phyloP scores from a whole-genome alignment of 106 monocot species.

The Vanilla planifolia region DNA sequence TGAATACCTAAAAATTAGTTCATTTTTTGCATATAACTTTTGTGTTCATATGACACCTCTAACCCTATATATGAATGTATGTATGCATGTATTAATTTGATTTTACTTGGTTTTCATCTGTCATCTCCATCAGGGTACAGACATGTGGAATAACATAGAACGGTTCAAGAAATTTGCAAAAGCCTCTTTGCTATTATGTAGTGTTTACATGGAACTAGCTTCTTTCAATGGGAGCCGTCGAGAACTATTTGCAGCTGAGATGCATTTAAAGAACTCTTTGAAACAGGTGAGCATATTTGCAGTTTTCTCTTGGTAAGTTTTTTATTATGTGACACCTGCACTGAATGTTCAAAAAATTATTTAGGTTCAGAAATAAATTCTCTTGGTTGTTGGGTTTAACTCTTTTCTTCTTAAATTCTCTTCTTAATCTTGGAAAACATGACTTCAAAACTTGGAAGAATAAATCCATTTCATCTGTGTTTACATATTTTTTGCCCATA shows the following conservation, averaged over 20 bases:
- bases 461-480: no score
- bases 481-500: no score
- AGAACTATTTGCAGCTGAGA: constrained; percentile 67
- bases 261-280: constrained; percentile 75
- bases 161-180: constrained; percentile 73
- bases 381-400: not conserved
- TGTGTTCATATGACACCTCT: not conserved
- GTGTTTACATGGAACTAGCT: constrained; percentile 82
- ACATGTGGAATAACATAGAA: constrained; percentile 54
- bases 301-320: not conserved
- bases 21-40: no score
- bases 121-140: constrained; percentile 46
- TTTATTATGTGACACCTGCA: no score
- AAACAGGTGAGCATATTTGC: constrained; percentile 54
- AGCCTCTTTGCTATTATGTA: constrained; percentile 65
- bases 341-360: not conserved
- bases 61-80: not conserved
- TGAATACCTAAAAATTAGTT: no score
- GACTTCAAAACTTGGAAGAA: no score
- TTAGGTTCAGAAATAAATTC: not conserved
- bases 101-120: not conserved
- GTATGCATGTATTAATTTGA: not conserved
- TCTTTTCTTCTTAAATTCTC: not conserved
- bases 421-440: no score
- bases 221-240: constrained; percentile 37